phyloP scores from a whole-genome alignment of 345 rosid species.

The Camelina hispida region DNA sequence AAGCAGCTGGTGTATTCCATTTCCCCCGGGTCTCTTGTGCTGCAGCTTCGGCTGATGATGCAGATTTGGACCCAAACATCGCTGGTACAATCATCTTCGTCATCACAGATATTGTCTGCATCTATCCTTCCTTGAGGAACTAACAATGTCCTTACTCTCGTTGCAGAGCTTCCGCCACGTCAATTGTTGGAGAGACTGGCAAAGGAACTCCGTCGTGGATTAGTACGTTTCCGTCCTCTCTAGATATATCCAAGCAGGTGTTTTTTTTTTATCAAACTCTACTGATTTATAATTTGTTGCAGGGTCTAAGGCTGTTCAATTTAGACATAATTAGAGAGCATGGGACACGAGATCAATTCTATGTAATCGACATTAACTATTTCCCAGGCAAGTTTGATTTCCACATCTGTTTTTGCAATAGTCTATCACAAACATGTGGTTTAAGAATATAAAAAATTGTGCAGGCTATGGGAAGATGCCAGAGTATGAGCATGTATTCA shows the following conservation, averaged over 20 bases:
- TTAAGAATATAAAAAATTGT: neutral
- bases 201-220: constrained; percentile 66
- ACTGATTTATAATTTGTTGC: constrained; percentile 16
- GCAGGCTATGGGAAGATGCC: constrained; percentile 93
- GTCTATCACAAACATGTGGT: neutral
- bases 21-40: constrained; percentile 80
- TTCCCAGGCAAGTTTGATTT: constrained; percentile 57
- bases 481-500: constrained; percentile 74
- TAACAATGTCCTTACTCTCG: neutral
- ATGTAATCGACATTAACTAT: constrained; percentile 83
- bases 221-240: constrained; percentile 50
- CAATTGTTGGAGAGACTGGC: constrained; percentile 80
- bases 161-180: constrained; percentile 81
- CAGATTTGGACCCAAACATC: constrained; percentile 64
- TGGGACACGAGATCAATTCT: constrained; percentile 68
- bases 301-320: constrained; percentile 83
- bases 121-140: neutral
- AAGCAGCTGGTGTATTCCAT: constrained; percentile 55
- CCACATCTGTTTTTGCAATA: neutral
- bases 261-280: neutral
- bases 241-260: neutral
- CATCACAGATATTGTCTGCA: neutral
- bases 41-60: constrained; percentile 75
- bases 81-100: constrained; percentile 49
- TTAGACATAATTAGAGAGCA: constrained; percentile 81